A percentile compares a stretch with the other conserved stretches of the same genome.
Evolutionary conservation across 345 rosid genomes (phyloP).

Genomic region (Xanthoceras sorbifolium): DNA sequence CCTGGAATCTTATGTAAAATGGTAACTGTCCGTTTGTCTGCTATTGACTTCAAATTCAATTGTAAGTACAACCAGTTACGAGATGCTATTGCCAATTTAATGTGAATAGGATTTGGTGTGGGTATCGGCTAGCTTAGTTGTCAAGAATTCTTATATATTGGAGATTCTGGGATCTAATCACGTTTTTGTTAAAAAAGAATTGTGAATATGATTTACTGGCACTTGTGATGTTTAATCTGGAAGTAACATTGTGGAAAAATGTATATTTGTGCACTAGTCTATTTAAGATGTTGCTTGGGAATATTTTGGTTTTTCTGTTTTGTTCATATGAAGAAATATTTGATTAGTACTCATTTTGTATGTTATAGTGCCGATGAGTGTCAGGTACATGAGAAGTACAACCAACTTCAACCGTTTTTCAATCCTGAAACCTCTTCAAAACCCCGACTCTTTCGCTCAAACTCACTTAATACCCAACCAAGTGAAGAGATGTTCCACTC

Average conservation of each 20-base stretch:
- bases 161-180: too few species aligned
- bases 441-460: neutral
- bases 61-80: too few species aligned
- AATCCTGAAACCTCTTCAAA: neutral
- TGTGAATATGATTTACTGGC: neutral
- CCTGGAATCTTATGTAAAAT: too few species aligned
- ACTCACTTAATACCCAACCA: conserved; percentile 14
- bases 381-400: neutral
- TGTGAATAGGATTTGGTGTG: too few species aligned
- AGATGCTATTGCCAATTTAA: too few species aligned
- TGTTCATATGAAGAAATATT: neutral
- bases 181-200: neutral
- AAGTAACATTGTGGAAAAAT: neutral
- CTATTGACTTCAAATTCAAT: too few species aligned
- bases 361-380: neutral
- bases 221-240: neutral
- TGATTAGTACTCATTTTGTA: neutral
- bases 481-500: conserved; percentile 36
- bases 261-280: neutral
- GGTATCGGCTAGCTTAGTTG: too few species aligned
- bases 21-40: too few species aligned
- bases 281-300: neutral
- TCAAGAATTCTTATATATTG: too few species aligned
- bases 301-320: neutral
- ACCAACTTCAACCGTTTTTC: neutral